phyloP scores from a whole-genome alignment of 495 filamentous ascomycete species.

The Hypoxylon fuscum region DNA sequence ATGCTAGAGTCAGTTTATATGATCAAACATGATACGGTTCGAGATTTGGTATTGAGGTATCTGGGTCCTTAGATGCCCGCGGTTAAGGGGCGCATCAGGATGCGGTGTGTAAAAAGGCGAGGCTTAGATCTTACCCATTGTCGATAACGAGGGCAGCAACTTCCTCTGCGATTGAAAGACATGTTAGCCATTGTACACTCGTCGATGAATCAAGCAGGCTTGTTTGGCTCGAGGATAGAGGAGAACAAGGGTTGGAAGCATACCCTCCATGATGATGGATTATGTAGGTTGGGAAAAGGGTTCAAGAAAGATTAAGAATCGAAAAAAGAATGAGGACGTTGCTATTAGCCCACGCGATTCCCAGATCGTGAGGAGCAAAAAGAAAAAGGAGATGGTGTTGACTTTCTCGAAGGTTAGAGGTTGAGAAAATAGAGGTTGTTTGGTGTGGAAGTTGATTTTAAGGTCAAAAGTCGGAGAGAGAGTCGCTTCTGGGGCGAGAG shows the following conservation, averaged over 20 bases:
- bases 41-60: conserved; percentile 8
- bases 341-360: conserved; percentile 54
- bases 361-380: conserved; percentile 53
- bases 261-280: conserved; percentile 65
- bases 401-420: conserved; percentile 50
- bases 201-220: conserved; percentile 7
- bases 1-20: conserved; percentile 59
- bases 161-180: conserved; percentile 78
- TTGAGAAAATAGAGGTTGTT: conserved; percentile 53
- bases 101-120: conserved; percentile 46
- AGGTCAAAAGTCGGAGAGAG: conserved; percentile 55
- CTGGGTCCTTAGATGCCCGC: conserved; percentile 17
- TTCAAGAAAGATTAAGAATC: conserved; percentile 46
- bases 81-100: conserved; percentile 38
- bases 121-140: conserved; percentile 91
- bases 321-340: conserved; percentile 44
- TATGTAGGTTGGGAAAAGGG: conserved; percentile 51
- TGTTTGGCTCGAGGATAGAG: conserved; percentile 13
- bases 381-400: conserved; percentile 45
- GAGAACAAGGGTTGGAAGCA: conserved; percentile 19
- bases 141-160: conserved; percentile 99
- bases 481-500: conserved; percentile 37
- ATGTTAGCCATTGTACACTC: conserved; percentile 60
- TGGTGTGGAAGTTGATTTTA: conserved; percentile 62
- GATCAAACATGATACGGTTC: conserved; percentile 11